Conservation (phyloP, 352 stramenopile genomes). For the Saprolegnia parasitica region DNA sequence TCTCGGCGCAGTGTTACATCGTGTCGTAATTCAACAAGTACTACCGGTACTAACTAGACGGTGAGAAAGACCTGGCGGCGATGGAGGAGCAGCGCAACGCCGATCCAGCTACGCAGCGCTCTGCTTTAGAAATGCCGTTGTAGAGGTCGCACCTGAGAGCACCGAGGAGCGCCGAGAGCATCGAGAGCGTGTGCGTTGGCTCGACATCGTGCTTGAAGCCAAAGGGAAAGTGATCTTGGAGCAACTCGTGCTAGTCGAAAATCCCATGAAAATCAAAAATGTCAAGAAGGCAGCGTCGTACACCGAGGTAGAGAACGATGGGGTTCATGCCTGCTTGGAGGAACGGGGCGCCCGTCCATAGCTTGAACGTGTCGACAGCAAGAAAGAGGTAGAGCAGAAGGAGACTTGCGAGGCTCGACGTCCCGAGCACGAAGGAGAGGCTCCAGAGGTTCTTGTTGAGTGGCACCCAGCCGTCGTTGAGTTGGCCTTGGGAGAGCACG, state of each 20-base stretch:
- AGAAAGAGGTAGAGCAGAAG: slow-evolving; percentile 31
- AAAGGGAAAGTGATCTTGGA: slow-evolving; percentile 32
- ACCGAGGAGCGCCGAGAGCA: background rate
- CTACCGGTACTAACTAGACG: slow-evolving; percentile 3
- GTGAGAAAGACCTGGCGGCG: slow-evolving; percentile 11
- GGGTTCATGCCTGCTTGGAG: slow-evolving; percentile 61
- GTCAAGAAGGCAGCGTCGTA: slow-evolving; percentile 30
- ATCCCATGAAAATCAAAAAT: background rate
- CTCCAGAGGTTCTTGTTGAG: slow-evolving; percentile 88
- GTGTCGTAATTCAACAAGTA: background rate
- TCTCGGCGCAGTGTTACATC: background rate
- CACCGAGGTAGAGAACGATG: slow-evolving; percentile 67
- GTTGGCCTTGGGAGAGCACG: slow-evolving; percentile 24
- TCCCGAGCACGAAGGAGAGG: slow-evolving; percentile 55
- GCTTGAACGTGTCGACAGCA: slow-evolving; percentile 30
- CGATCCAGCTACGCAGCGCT: slow-evolving; percentile 11
- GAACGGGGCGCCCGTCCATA: slow-evolving; percentile 35
- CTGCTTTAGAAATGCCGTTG: too few species aligned
- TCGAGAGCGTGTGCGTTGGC: slow-evolving; percentile 7
- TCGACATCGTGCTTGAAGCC: background rate
- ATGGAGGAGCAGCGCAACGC: slow-evolving; percentile 15
- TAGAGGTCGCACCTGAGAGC: slow-evolving; percentile 10
- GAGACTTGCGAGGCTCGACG: slow-evolving; percentile 38
- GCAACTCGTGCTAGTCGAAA: slow-evolving; percentile 22
- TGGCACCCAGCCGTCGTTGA: slow-evolving; percentile 44